These are phyloP conservation scores for Endoconidiophora laricicola DNA, from an alignment of 2,329 filamentous ascomycete genomes.

Conservation along the genomic window DNA sequence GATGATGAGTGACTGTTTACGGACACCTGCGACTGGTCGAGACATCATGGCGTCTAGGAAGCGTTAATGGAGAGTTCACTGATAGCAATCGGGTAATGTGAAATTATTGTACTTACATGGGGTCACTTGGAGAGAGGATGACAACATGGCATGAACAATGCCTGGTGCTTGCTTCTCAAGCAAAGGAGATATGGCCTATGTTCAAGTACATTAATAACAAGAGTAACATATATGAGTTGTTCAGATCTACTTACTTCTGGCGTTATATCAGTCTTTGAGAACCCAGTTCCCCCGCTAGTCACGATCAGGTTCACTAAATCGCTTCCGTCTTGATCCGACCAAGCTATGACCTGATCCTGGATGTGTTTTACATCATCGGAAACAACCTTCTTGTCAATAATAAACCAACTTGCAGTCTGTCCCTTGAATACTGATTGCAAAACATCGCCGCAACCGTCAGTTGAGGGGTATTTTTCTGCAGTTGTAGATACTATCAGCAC, in stretches of 20 bases:
- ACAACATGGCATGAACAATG: slow-evolving; percentile 87
- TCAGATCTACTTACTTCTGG: slow-evolving; percentile 48
- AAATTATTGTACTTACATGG: slow-evolving; percentile 50
- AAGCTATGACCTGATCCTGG: slow-evolving; percentile 52
- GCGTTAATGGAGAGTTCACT: slow-evolving; percentile 11
- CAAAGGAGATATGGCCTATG: slow-evolving; percentile 57
- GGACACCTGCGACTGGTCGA: slow-evolving; percentile 73
- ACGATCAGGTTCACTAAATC: slow-evolving; percentile 57
- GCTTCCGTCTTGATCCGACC: slow-evolving; percentile 46
- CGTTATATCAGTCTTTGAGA: slow-evolving; percentile 68
- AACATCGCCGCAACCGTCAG: slow-evolving; percentile 54
- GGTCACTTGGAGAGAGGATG: slow-evolving; percentile 68
- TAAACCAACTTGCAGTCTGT: slow-evolving; percentile 51
- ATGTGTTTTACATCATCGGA: slow-evolving; percentile 61
- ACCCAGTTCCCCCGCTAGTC: slow-evolving; percentile 86
- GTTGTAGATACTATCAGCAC: slow-evolving; percentile 87
- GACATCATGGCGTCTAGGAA: slow-evolving; percentile 83
- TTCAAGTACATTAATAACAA: slow-evolving; percentile 10
- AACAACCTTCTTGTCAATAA: slow-evolving; percentile 57
- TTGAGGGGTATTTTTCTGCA: slow-evolving; percentile 58
- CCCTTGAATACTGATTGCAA: slow-evolving; percentile 48
- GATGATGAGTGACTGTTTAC: slow-evolving; percentile 65
- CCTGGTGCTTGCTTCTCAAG: slow-evolving; percentile 78
- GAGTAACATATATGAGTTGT: not conserved
- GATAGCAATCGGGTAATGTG: not conserved